These are phyloP conservation scores for Paratinospora sagittata DNA, from an alignment of 164 flowering plant genomes.

Conservation along the genomic window DNA sequence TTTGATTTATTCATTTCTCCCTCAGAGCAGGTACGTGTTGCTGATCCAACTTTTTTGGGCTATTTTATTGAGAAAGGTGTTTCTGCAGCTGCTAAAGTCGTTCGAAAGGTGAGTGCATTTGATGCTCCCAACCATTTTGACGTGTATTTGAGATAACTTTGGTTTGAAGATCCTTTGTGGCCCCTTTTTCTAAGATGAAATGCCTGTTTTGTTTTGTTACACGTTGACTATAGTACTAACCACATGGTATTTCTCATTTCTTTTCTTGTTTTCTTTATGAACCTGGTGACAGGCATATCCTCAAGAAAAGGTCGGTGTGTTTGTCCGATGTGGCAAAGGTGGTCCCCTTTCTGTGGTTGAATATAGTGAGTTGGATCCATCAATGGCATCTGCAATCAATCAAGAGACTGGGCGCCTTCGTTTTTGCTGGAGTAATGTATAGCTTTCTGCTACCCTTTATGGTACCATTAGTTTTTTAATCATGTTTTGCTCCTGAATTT, in stretches of 20 bases:
- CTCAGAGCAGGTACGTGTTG: conserved; percentile 83
- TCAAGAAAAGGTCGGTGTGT: conserved; percentile 96
- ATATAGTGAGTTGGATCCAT: conserved; percentile 83
- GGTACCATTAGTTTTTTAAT: neutral
- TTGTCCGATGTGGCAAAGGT: conserved; percentile 88
- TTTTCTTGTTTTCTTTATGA: conserved; percentile 1
- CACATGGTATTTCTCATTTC: neutral
- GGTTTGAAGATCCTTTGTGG: neutral
- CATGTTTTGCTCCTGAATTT: neutral
- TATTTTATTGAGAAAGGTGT: conserved; percentile 91
- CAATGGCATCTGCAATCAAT: conserved; percentile 71
- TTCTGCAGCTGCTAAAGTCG: conserved; percentile 97
- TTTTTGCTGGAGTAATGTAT: conserved; percentile 98
- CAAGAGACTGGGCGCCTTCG: conserved; percentile 95
- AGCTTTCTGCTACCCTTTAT: conserved; percentile 1
- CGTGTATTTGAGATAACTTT: neutral
- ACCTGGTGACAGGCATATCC: conserved; percentile 72
- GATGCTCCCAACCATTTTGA: neutral
- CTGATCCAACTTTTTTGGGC: conserved; percentile 94
- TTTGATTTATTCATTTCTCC: conserved; percentile 9
- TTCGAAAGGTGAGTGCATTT: conserved; percentile 66
- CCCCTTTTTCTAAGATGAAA: too few species aligned
- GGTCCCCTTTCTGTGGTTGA: conserved; percentile 94
- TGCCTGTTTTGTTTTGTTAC: too few species aligned
- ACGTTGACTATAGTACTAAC: neutral